Evolutionary conservation across 495 filamentous ascomycete species (phyloP), one percentile per base, ranked within the genome.

Genomic region (Penicillium arizonense): DNA sequence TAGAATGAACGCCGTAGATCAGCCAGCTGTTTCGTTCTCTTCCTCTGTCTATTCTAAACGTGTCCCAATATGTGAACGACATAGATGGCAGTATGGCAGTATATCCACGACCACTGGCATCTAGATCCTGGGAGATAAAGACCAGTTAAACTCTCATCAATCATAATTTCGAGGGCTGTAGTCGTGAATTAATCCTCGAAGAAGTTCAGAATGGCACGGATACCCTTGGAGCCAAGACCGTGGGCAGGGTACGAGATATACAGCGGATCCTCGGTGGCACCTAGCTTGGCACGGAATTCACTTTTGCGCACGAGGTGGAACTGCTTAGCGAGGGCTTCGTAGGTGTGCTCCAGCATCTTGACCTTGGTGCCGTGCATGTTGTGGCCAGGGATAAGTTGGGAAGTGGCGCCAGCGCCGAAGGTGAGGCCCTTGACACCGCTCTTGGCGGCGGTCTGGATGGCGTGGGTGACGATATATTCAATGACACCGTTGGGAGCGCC

Each of bases 271-370:
- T 92, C 87, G 58, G 73, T 61, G 4, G 85, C 87, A 28, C 89
- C 89, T 67, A 95, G 81, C 76, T 95, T 95, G 72, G 90, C 85
- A 37, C 89, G 75, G 73, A 95, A 94, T 66, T 91, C 90, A 55
- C 82, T 88, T 82, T 96, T 96, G 21, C 85, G 80, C 24, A 87
- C 83, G 40, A 95, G 74, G 59, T 85, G 86, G 56, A 94, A 82
- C 64, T 90, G 85, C 63, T 85, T 85, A 11, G 85, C 87, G 38
- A 94, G 82, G 3, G 87, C 77, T 58, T 86, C 82, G 69, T 94
- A 93, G 2, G 87, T 88, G 67, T 81, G 84, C 59, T 82, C 81
- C 48, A 96, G 71, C 62, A 92, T 83, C 73, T 80, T 87, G 44
- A 89, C 81, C 59, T 86, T 82, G 53, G 86, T 61, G 34, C 88